Conservation (phyloP, 768 basidiomycete genomes). For the Postia placenta region DNA sequence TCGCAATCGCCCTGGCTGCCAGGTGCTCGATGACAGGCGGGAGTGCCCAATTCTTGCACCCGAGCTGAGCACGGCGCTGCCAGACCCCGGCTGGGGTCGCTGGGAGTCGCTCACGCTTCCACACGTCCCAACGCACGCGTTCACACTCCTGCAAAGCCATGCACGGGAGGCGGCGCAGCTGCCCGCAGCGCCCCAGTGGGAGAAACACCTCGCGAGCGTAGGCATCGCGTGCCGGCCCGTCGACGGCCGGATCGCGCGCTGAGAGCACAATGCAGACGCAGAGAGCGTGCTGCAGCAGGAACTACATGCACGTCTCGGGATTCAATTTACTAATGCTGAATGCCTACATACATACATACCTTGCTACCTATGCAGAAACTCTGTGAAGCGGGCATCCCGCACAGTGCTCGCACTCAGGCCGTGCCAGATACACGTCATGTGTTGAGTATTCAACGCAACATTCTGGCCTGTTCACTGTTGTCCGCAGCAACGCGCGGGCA, state of each 20-base stretch:
- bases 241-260: slow-evolving; percentile 34
- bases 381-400: too few species aligned
- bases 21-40: slow-evolving; percentile 49
- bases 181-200: slow-evolving; percentile 40
- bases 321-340: too few species aligned
- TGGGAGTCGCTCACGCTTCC: slow-evolving; percentile 70
- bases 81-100: slow-evolving; percentile 66
- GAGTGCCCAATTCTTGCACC: slow-evolving; percentile 36
- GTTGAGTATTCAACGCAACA: too few species aligned
- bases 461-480: too few species aligned
- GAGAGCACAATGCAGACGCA: slow-evolving; percentile 30
- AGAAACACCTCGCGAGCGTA: slow-evolving; percentile 48
- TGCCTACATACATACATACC: too few species aligned
- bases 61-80: slow-evolving; percentile 52
- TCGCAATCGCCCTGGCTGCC: slow-evolving; percentile 49
- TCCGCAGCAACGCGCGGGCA: too few species aligned
- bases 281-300: slow-evolving; percentile 42
- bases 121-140: slow-evolving; percentile 44
- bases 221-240: slow-evolving; percentile 58
- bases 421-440: too few species aligned
- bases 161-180: slow-evolving; percentile 39
- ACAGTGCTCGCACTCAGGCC: too few species aligned
- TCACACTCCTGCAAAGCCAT: slow-evolving; percentile 38
- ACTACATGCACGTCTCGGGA: too few species aligned
- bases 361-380: too few species aligned